Evolutionary conservation across 1,139 yeast genomes (phyloP).

Genomic region (Magnusiomyces sp.): DNA sequence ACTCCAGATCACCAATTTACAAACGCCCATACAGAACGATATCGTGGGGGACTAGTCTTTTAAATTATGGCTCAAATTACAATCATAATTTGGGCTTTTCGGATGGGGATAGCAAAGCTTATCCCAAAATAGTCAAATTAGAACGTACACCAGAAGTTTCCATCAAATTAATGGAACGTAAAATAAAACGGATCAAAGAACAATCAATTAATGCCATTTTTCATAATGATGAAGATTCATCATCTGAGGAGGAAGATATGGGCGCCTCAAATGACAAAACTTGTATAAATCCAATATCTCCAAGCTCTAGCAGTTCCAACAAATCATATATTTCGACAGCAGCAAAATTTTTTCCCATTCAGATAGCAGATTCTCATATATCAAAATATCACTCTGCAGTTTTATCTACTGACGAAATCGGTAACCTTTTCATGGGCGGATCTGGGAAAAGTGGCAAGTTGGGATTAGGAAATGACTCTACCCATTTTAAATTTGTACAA

Average conservation of each 20-base stretch:
- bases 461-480: conserved; percentile 40
- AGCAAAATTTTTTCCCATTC: conserved; percentile 21
- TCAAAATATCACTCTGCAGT: conserved; percentile 63
- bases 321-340: neutral
- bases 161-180: neutral
- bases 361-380: conserved; percentile 41
- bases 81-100: conserved; percentile 63
- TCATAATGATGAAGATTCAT: conserved; percentile 4
- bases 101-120: conserved; percentile 49
- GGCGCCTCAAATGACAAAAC: neutral
- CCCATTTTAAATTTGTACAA: conserved; percentile 30
- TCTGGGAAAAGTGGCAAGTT: conserved; percentile 63
- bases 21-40: too few species aligned
- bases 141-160: conserved; percentile 11
- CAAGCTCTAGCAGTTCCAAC: too few species aligned
- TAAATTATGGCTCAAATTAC: conserved; percentile 57
- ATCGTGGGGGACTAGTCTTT: too few species aligned
- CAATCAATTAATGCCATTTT: neutral
- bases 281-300: too few species aligned
- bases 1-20: too few species aligned
- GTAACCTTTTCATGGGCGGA: conserved; percentile 54
- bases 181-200: neutral
- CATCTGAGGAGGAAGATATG: conserved; percentile 5
- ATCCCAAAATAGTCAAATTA: conserved; percentile 31
- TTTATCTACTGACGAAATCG: conserved; percentile 42